Evolutionary conservation across 371 early-diverging fungal genomes (phyloP).

Genomic region (Syncephalastrum monosporum): DNA sequence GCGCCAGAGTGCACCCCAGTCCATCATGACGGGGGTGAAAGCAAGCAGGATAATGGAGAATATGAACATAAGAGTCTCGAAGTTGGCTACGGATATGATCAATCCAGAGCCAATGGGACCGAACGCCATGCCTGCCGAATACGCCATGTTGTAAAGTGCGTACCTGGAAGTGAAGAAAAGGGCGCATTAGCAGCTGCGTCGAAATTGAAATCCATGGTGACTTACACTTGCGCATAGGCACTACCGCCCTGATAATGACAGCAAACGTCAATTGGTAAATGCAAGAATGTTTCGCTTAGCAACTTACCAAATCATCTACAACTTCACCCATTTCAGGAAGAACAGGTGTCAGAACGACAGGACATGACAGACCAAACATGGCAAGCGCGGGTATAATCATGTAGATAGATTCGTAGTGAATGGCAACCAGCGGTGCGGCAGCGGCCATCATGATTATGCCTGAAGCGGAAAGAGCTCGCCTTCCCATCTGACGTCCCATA

Average conservation of each 20-base stretch:
- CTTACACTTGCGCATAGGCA: slow-evolving; percentile 51
- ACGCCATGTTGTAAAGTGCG: slow-evolving; percentile 58
- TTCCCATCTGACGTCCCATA: slow-evolving; percentile 33
- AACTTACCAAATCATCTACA: slow-evolving; percentile 49
- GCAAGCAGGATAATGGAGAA: slow-evolving; percentile 26
- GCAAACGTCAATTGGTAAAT: slow-evolving; percentile 11
- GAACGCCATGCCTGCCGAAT: slow-evolving; percentile 56
- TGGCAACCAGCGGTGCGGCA: slow-evolving; percentile 46
- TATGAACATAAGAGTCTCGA: slow-evolving; percentile 37
- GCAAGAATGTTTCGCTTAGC: slow-evolving; percentile 17
- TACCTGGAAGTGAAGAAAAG: slow-evolving; percentile 26
- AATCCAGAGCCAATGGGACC: slow-evolving; percentile 60
- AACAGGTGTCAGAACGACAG: slow-evolving; percentile 55
- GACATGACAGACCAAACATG: slow-evolving; percentile 56
- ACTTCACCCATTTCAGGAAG: slow-evolving; percentile 60
- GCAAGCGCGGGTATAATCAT: slow-evolving; percentile 51
- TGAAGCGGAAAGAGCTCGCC: slow-evolving; percentile 45
- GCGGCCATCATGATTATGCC: slow-evolving; percentile 58
- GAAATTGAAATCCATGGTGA: not conserved
- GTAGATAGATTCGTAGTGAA: slow-evolving; percentile 38
- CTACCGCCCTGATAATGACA: slow-evolving; percentile 35
- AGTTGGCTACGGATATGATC: slow-evolving; percentile 34
- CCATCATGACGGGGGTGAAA: slow-evolving; percentile 45
- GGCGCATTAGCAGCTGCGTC: not conserved
- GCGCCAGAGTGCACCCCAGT: slow-evolving; percentile 27